Conservation (phyloP, 148 eudicot genomes). For the Heliamphora exappendiculata region DNA sequence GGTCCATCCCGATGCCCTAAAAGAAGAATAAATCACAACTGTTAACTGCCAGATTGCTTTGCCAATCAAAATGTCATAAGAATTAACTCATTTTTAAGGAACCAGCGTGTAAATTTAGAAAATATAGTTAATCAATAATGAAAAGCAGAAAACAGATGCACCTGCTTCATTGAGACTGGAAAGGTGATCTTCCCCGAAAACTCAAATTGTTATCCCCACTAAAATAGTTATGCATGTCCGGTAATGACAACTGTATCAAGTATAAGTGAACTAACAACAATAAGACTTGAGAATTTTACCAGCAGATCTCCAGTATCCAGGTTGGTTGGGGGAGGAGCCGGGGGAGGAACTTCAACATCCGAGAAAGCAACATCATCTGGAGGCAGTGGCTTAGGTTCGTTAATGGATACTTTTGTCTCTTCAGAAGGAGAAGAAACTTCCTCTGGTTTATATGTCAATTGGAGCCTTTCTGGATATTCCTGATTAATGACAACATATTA, state of each 20-base stretch:
- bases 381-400: slow-evolving; percentile 47
- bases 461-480: slow-evolving; percentile 94
- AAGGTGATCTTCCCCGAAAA: slow-evolving; percentile 76
- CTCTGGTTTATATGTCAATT: slow-evolving; percentile 72
- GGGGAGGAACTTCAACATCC: slow-evolving; percentile 28
- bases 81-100: background rate
- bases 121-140: background rate
- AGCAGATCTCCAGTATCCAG: slow-evolving; percentile 68
- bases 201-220: too few species aligned
- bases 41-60: too few species aligned
- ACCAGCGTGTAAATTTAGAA: background rate
- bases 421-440: slow-evolving; percentile 43
- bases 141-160: slow-evolving; percentile 12
- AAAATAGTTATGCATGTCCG: background rate
- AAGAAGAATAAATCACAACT: too few species aligned
- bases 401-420: slow-evolving; percentile 27
- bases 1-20: slow-evolving; percentile 68
- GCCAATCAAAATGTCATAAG: background rate
- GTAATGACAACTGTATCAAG: background rate
- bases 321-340: slow-evolving; percentile 40
- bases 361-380: slow-evolving; percentile 32
- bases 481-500: slow-evolving; percentile 25
- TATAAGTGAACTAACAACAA: too few species aligned
- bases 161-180: slow-evolving; percentile 92
- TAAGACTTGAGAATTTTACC: slow-evolving; percentile 31